Evolutionary conservation across 305 asterid species (phyloP).

Genomic region (Fraxinus sp.): DNA sequence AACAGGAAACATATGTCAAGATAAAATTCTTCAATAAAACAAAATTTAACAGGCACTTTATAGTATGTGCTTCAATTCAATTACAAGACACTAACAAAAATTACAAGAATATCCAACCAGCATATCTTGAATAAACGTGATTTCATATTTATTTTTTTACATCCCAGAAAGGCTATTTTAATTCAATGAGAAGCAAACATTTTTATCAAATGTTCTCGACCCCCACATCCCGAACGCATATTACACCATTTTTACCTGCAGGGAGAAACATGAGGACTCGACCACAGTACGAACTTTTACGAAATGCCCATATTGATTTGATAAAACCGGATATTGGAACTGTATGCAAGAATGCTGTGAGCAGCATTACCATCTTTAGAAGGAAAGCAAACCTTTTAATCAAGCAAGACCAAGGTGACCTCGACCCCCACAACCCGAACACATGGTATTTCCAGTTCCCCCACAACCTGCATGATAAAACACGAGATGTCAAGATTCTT

Average conservation of each 20-base stretch:
- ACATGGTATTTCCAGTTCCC: slow-evolving; percentile 23
- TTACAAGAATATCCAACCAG: not conserved
- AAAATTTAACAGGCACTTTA: not conserved
- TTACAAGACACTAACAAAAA: not conserved
- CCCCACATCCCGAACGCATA: slow-evolving; percentile 13
- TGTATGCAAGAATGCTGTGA: not conserved
- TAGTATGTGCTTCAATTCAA: not conserved
- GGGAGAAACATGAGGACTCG: not conserved
- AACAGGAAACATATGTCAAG: not conserved
- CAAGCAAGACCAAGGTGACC: slow-evolving; percentile 12
- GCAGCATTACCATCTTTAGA: not conserved
- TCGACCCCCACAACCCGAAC: slow-evolving; percentile 20
- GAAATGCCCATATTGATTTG: not conserved
- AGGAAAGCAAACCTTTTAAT: not conserved
- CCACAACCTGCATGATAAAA: slow-evolving; percentile 18
- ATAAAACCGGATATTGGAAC: not conserved
- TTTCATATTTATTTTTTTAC: not conserved
- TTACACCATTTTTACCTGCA: slow-evolving; percentile 4
- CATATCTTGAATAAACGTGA: not conserved
- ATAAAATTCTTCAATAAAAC: not conserved
- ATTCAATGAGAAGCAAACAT: not conserved
- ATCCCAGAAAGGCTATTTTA: not conserved
- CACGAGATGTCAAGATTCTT: not conserved
- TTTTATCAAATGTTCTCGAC: slow-evolving; percentile 11
- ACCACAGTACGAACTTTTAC: not conserved